Conservation (phyloP, 2,329 filamentous ascomycete species). For the Fusarium sp. region DNA sequence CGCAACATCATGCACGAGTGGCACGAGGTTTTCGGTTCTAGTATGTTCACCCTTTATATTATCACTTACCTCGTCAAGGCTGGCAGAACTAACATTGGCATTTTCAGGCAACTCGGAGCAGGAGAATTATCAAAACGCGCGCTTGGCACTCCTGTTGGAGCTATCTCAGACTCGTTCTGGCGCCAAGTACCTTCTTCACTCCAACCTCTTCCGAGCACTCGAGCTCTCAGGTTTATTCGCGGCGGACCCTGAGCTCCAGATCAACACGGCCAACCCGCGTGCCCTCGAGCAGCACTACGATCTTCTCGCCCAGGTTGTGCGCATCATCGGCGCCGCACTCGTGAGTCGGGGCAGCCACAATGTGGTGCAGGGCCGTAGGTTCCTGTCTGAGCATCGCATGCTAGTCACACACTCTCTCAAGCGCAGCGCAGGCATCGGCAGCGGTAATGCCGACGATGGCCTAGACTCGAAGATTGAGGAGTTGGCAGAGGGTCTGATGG, state of each 20-base stretch:
- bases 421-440: slow-evolving; percentile 82
- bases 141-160: slow-evolving; percentile 84
- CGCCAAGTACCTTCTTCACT: slow-evolving; percentile 87
- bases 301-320: slow-evolving; percentile 82
- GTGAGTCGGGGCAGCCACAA: slow-evolving; percentile 87
- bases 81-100: slow-evolving; percentile 26
- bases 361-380: slow-evolving; percentile 80
- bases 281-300: slow-evolving; percentile 86
- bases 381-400: slow-evolving; percentile 84
- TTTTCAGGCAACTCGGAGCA: slow-evolving; percentile 55
- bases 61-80: not conserved
- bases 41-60: slow-evolving; percentile 57
- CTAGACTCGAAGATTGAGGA: slow-evolving; percentile 76
- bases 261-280: slow-evolving; percentile 76
- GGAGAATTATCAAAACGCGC: slow-evolving; percentile 72
- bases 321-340: slow-evolving; percentile 85
- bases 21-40: slow-evolving; percentile 65
- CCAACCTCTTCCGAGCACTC: slow-evolving; percentile 85
- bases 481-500: slow-evolving; percentile 85
- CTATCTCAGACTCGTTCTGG: slow-evolving; percentile 87
- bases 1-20: slow-evolving; percentile 81
- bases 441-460: slow-evolving; percentile 50
- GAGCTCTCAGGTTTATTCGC: slow-evolving; percentile 87
- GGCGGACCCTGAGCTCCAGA: slow-evolving; percentile 91
- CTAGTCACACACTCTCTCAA: slow-evolving; percentile 93